Evolutionary conservation across 257 asterid species (phyloP).

Genomic region (Thymus quinquecostatus): DNA sequence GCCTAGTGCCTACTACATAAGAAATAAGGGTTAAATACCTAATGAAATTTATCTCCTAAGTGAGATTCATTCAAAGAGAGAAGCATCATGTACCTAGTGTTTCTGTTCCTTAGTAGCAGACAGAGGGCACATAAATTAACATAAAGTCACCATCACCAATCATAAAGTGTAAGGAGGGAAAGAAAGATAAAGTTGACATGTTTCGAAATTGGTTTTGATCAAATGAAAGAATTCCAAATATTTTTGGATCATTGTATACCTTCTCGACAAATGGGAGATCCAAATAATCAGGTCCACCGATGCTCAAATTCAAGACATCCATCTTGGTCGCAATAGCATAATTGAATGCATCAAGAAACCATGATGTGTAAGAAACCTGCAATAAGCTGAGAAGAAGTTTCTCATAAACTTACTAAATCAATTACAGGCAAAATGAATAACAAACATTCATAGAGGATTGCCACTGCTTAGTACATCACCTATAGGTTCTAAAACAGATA

Average conservation of each 20-base stretch:
- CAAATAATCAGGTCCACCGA: conserved; percentile 95
- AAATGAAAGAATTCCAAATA: conserved; percentile 14
- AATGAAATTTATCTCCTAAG: neutral
- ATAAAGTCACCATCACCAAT: conserved; percentile 6
- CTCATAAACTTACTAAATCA: conserved; percentile 69
- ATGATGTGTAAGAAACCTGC: conserved; percentile 99
- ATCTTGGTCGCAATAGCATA: conserved; percentile 93
- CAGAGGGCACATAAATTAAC: conserved; percentile 17
- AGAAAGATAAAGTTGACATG: conserved; percentile 14
- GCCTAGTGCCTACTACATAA: neutral
- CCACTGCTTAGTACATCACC: conserved; percentile 15
- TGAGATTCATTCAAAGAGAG: conserved; percentile 2
- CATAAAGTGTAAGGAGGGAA: neutral
- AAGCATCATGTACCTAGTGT: conserved; percentile 16
- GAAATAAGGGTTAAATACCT: neutral
- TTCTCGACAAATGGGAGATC: conserved; percentile 96
- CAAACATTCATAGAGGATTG: conserved; percentile 4
- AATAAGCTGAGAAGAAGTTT: conserved; percentile 85
- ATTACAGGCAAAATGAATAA: conserved; percentile 30
- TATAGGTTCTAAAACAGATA: conserved; percentile 10
- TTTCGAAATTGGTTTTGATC: neutral
- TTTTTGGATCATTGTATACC: conserved; percentile 41
- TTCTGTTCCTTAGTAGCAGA: conserved; percentile 3
- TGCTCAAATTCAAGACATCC: conserved; percentile 99
- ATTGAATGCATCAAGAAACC: conserved; percentile 99